phyloP scores from a whole-genome alignment of 441 rosid species.

The Gossypium aridum region DNA sequence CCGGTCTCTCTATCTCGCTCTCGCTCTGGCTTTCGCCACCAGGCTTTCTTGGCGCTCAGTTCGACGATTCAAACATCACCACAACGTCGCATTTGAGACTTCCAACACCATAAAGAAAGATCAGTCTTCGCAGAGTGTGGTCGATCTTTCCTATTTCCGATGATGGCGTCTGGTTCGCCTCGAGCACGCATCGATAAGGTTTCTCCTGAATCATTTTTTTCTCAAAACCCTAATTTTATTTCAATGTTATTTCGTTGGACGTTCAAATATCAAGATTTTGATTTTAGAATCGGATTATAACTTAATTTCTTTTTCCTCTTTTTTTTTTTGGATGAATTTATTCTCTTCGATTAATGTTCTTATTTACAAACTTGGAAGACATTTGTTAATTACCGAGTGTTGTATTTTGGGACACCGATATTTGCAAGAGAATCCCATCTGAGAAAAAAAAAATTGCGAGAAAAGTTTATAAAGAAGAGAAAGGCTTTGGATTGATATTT shows the following conservation, averaged over 20 bases:
- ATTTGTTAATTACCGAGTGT: background rate
- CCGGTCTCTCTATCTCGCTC: background rate
- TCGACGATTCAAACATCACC: constrained; percentile 10
- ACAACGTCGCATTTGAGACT: constrained; percentile 14
- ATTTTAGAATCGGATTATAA: background rate
- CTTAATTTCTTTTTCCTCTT: constrained; percentile 2
- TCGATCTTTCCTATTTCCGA: constrained; percentile 18
- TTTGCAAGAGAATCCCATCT: background rate
- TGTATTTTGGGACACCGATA: background rate
- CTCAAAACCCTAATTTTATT: constrained; percentile 1
- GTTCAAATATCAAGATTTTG: background rate
- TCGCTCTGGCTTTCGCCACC: constrained; percentile 16
- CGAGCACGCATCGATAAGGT: constrained; percentile 71
- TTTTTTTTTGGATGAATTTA: background rate
- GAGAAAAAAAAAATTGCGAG: background rate
- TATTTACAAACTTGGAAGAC: background rate
- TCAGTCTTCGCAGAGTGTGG: constrained; percentile 30
- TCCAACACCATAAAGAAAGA: constrained; percentile 13
- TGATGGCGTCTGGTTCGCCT: constrained; percentile 64
- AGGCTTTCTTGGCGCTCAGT: constrained; percentile 20
- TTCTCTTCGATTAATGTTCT: constrained; percentile 1
- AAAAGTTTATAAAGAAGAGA: background rate
- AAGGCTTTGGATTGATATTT: constrained; percentile 9
- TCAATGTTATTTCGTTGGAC: background rate
- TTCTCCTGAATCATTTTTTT: background rate